Percentiles rank a stretch among this genome's conserved stretches.
Evolutionary conservation across 352 stramenopile genomes (phyloP).

Genomic region (Phytopythium delawarense): DNA sequence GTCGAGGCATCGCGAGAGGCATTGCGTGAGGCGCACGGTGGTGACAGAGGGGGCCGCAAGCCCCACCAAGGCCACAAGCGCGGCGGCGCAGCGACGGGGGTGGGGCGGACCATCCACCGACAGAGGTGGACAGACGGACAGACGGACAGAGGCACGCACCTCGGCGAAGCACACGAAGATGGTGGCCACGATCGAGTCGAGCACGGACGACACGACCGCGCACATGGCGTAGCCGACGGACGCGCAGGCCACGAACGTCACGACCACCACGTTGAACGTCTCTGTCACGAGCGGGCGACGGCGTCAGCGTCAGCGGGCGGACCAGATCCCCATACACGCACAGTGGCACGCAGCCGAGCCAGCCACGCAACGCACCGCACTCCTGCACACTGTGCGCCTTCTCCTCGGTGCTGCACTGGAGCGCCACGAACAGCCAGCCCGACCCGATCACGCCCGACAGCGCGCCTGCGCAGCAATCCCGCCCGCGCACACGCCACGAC

Average conservation of each 20-base stretch:
- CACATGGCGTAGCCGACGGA: constrained; percentile 85
- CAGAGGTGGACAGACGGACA: neutral
- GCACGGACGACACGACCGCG: constrained; percentile 73
- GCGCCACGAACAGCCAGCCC: constrained; percentile 61
- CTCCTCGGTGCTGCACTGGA: constrained; percentile 62
- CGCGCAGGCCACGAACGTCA: constrained; percentile 70
- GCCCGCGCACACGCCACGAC: neutral
- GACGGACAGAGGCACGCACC: constrained; percentile 33
- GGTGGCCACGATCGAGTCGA: constrained; percentile 81
- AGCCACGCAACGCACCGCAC: constrained; percentile 47
- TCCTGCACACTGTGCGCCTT: constrained; percentile 24
- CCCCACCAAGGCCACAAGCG: neutral
- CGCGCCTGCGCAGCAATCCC: constrained; percentile 32
- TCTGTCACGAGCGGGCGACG: constrained; percentile 24
- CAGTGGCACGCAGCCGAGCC: neutral
- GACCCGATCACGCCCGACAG: constrained; percentile 73
- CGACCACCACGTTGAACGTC: constrained; percentile 79
- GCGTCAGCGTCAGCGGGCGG: neutral
- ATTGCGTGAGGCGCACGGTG: neutral
- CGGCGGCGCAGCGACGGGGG: constrained; percentile 5
- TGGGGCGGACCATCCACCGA: neutral
- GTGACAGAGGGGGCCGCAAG: constrained; percentile 10
- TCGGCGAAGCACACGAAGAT: constrained; percentile 88
- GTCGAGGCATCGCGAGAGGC: neutral
- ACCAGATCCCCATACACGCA: neutral